phyloP scores from a whole-genome alignment of 2,329 filamentous ascomycete species.

The Verticillium klebahnii region DNA sequence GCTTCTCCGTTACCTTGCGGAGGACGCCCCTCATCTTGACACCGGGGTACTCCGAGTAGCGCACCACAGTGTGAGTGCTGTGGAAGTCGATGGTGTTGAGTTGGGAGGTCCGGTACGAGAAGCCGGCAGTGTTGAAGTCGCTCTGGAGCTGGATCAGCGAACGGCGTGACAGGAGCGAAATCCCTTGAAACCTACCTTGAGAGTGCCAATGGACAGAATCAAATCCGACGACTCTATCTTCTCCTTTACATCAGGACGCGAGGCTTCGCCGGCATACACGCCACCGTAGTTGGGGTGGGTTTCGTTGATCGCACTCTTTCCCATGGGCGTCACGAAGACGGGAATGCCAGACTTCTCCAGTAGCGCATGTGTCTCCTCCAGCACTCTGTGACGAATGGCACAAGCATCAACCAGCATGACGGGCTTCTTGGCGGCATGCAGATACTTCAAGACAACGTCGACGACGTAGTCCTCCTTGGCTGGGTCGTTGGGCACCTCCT shows the following conservation, averaged over 20 bases:
- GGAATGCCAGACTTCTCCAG: conserved; percentile 71
- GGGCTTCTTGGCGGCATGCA: conserved; percentile 69
- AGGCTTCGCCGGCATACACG: conserved; percentile 79
- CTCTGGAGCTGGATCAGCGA: conserved; percentile 36
- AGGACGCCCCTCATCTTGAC: conserved; percentile 77
- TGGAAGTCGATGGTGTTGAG: conserved; percentile 80
- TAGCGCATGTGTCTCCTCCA: conserved; percentile 68
- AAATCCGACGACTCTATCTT: conserved; percentile 66
- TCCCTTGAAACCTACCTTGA: conserved; percentile 34
- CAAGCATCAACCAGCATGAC: conserved; percentile 81
- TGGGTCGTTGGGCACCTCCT: conserved; percentile 58
- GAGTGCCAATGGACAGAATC: conserved; percentile 63
- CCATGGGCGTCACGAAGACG: conserved; percentile 86
- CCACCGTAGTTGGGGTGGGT: conserved; percentile 71
- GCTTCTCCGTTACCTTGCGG: conserved; percentile 58
- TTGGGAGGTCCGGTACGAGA: conserved; percentile 73
- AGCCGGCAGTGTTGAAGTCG: conserved; percentile 80
- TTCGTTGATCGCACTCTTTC: conserved; percentile 80
- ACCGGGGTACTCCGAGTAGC: conserved; percentile 74
- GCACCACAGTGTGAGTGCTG: conserved; percentile 66
- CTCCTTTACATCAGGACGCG: conserved; percentile 57
- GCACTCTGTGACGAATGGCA: conserved; percentile 69
- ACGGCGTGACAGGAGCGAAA: too few species aligned
- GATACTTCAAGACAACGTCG: conserved; percentile 67
- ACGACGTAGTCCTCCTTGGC: conserved; percentile 81